A percentile compares a stretch with the other conserved stretches of the same genome.
Evolutionary conservation across 257 asterid species (phyloP).

Genomic region (Nicotiana sylvestris): DNA sequence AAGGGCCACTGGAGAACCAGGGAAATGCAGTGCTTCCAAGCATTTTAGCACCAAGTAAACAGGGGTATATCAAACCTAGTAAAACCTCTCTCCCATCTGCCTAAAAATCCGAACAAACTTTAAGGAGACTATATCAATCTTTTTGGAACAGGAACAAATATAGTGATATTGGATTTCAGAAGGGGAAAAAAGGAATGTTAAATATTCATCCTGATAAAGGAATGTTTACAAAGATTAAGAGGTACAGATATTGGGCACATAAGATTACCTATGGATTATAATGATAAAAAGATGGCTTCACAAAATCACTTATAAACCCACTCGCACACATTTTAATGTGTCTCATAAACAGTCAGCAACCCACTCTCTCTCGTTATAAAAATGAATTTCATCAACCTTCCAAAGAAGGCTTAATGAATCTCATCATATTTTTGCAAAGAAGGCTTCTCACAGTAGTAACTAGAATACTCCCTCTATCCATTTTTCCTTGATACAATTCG

Average conservation of each 20-base stretch:
- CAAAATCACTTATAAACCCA: background rate
- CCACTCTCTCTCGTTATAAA: background rate
- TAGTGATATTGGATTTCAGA: slow-evolving; percentile 5
- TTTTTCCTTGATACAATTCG: background rate
- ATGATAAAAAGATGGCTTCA: background rate
- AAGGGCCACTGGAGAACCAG: slow-evolving; percentile 64
- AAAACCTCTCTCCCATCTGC: slow-evolving; percentile 92
- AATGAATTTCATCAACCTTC: background rate
- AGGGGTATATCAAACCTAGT: slow-evolving; percentile 83
- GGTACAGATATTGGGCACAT: background rate
- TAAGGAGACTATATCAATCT: slow-evolving; percentile 5
- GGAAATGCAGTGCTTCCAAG: slow-evolving; percentile 85
- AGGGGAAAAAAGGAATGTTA: background rate
- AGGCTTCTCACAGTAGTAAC: background rate
- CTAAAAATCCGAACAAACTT: slow-evolving; percentile 39
- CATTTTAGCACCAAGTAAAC: slow-evolving; percentile 88
- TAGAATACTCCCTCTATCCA: background rate
- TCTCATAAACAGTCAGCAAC: background rate
- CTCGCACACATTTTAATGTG: background rate
- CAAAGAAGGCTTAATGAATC: background rate
- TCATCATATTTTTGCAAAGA: background rate
- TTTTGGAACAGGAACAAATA: background rate
- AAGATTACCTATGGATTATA: background rate
- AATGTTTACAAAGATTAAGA: background rate
- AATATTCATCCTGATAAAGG: background rate